Conservation (phyloP, 306 rosid genomes). For the Pachyrhizus erosus region DNA sequence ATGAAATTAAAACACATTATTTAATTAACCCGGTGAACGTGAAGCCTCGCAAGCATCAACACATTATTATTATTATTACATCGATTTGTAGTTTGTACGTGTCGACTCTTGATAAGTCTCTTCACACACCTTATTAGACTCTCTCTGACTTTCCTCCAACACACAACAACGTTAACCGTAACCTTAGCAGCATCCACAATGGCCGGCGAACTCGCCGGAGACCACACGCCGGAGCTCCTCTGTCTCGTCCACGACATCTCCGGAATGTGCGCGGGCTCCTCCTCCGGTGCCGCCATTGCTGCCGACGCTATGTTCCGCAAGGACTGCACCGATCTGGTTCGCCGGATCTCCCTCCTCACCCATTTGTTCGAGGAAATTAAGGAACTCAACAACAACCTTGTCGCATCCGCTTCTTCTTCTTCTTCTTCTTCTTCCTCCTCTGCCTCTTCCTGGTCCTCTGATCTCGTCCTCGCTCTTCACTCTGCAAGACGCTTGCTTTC, state of each 20-base stretch:
- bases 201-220: constrained; percentile 69
- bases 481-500: constrained; percentile 72
- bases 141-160: constrained; percentile 33
- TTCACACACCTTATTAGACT: constrained; percentile 35
- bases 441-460: constrained; percentile 57
- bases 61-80: background rate
- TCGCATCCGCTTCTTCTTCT: constrained; percentile 45
- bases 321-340: constrained; percentile 93
- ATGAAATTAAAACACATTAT: background rate
- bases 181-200: constrained; percentile 34
- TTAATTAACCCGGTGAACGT: constrained; percentile 42
- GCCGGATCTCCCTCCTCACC: constrained; percentile 89
- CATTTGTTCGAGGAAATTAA: constrained; percentile 83
- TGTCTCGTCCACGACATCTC: constrained; percentile 62
- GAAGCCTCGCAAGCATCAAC: constrained; percentile 28
- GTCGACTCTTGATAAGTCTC: constrained; percentile 39
- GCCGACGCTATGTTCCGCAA: constrained; percentile 61
- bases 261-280: constrained; percentile 52
- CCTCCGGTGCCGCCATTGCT: constrained; percentile 27
- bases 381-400: constrained; percentile 52
- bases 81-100: constrained; percentile 31
- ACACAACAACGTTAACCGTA: background rate
- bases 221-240: constrained; percentile 59
- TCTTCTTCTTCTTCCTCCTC: constrained; percentile 41
- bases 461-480: constrained; percentile 73